Base-by-base conservation (phyloP, 2,329 filamentous ascomycete species). In the Juglanconis oblonga region DNA sequence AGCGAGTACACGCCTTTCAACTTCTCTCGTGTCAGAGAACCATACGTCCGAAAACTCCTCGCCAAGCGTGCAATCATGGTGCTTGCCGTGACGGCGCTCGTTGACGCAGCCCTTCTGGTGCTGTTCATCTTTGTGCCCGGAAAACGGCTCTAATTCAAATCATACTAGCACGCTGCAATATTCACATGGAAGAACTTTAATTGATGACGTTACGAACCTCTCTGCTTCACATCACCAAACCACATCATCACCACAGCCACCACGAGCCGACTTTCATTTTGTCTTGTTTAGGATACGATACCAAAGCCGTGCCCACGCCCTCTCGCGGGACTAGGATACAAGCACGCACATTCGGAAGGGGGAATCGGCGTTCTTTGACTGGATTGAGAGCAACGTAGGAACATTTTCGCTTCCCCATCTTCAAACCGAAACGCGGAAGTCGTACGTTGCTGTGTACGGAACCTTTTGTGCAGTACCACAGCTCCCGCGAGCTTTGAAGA, bases 1-100 rank as follows among this genome's bases (percentile, higher is more conserved):
- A 97, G 93, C 78, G 96, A 99, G 78, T 97, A 98, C 77, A 97
- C 94, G 0, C 92, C 96, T 54, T 93, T 97, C 81, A 90, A 88
- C 74, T 97, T 96, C 79, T 89, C 90, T 31, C 85, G 86, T 45
- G 91, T 98, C 64, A 87, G 90, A 58, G 95, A 99, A 75, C 91
- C 92, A 0, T 99, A 95, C 71, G 90, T 99, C 58, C 89, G 91
- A 65, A 90, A 87, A 70, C 86, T 98, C 24, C 83, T 99, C 58
- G 87, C 86, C 66, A 93, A 93, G 72, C 89, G 95, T 61, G 88
- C 95, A 0, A 71, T 91, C 48, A 92, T 95, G 77, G 91, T 95
- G 13, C 77, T 97, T 13, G 79, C 85, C 8, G 83, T 95, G 63
- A 93, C 93, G 35, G 72, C 88, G 33, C 72, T 96, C 36, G 81